Evolutionary conservation across 768 basidiomycete species (phyloP).

Genomic region (Mycena rebaudengoi): DNA sequence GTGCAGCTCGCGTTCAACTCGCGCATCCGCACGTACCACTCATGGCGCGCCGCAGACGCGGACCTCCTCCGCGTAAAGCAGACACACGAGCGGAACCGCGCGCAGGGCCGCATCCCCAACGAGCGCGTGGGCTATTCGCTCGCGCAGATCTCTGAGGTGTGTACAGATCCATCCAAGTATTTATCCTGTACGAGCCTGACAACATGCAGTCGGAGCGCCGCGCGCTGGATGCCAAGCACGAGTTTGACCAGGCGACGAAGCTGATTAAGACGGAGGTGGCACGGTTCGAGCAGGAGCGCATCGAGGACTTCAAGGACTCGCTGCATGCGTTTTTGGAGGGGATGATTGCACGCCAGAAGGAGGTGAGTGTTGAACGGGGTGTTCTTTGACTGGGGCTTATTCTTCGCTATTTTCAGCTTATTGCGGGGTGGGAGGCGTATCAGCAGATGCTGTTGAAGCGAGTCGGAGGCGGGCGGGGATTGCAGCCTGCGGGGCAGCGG

Average conservation of each 20-base stretch:
- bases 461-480: conserved; percentile 34
- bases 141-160: conserved; percentile 81
- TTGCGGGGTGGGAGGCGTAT: conserved; percentile 82
- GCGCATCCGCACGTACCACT: conserved; percentile 82
- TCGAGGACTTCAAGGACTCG: conserved; percentile 91
- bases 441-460: conserved; percentile 75
- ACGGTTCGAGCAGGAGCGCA: conserved; percentile 91
- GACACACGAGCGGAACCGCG: conserved; percentile 82
- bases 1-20: conserved; percentile 87
- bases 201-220: conserved; percentile 79
- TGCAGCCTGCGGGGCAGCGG: conserved; percentile 7
- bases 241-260: conserved; percentile 89
- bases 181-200: neutral
- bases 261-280: conserved; percentile 90
- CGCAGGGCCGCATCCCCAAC: conserved; percentile 74
- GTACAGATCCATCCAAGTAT: conserved; percentile 26
- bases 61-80: conserved; percentile 78
- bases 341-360: conserved; percentile 86
- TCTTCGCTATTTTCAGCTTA: conserved; percentile 55
- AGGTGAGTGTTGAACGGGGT: conserved; percentile 52
- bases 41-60: conserved; percentile 83
- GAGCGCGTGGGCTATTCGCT: conserved; percentile 81
- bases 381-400: conserved; percentile 1
- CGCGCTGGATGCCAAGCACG: conserved; percentile 82
- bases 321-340: conserved; percentile 87